Evolutionary conservation across 345 rosid species (phyloP).

Genomic region (Lepidium africanum): DNA sequence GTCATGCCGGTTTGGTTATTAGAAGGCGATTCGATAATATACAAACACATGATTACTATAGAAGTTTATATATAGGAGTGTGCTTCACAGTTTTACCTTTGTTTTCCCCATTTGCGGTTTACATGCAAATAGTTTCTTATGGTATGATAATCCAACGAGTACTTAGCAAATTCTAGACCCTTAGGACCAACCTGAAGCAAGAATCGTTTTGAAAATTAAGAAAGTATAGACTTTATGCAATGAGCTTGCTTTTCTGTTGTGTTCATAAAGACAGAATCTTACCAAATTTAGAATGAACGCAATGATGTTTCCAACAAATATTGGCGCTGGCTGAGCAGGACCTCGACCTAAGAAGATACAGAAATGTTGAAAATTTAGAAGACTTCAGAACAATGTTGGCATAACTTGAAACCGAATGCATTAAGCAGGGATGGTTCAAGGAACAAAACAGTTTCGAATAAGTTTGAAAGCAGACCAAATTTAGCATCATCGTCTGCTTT

Average conservation of each 20-base stretch:
- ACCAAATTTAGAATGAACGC: conserved; percentile 79
- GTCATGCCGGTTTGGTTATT: neutral
- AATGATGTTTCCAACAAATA: conserved; percentile 69
- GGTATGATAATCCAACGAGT: conserved; percentile 93
- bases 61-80: neutral
- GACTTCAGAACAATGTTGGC: neutral
- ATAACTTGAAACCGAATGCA: neutral
- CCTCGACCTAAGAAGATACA: conserved; percentile 53
- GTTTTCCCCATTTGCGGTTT: conserved; percentile 76
- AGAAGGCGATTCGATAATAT: neutral
- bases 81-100: conserved; percentile 46
- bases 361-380: neutral
- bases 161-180: conserved; percentile 94
- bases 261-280: conserved; percentile 16
- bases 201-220: neutral
- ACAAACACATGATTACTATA: neutral
- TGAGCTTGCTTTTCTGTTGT: neutral
- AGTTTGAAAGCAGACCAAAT: conserved; percentile 45
- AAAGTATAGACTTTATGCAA: neutral
- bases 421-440: neutral
- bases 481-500: conserved; percentile 93
- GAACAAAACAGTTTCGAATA: neutral
- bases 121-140: conserved; percentile 79
- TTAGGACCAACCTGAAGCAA: conserved; percentile 77
- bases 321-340: conserved; percentile 85